Percentiles rank a stretch among this genome's conserved stretches.
These are phyloP conservation scores for Dryas octopetala DNA, from an alignment of 306 rosid genomes.

Conservation along the genomic window DNA sequence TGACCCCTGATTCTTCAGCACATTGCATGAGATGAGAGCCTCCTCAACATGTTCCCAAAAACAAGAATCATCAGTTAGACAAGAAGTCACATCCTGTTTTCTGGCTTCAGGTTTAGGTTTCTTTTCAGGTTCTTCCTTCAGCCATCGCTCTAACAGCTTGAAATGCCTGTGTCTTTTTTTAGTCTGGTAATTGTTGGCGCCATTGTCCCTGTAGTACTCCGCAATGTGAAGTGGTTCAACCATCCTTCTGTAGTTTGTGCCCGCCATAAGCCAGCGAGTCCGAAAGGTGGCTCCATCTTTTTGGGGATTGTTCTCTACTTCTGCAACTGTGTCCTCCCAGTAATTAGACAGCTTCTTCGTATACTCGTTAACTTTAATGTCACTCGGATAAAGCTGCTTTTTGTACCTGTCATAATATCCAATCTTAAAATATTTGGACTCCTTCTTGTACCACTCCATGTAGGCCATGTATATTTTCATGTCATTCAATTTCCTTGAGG, in stretches of 20 bases:
- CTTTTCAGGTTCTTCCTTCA: not conserved
- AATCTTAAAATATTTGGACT: not conserved
- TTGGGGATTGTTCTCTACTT: slow-evolving; percentile 48
- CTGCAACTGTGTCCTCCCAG: slow-evolving; percentile 51
- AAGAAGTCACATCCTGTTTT: slow-evolving; percentile 25
- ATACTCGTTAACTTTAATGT: slow-evolving; percentile 5
- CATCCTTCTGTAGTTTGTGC: slow-evolving; percentile 60
- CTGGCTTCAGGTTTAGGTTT: not conserved
- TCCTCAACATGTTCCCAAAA: slow-evolving; percentile 80
- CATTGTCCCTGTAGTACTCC: slow-evolving; percentile 29
- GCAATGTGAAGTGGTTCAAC: slow-evolving; percentile 65
- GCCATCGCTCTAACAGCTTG: slow-evolving; percentile 46
- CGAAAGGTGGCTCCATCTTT: slow-evolving; percentile 31
- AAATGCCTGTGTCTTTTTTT: slow-evolving; percentile 40
- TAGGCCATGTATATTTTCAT: slow-evolving; percentile 47
- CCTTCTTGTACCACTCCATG: slow-evolving; percentile 66
- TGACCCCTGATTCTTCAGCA: not conserved
- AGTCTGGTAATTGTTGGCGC: slow-evolving; percentile 10
- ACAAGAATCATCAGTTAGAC: slow-evolving; percentile 66
- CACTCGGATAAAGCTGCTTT: not conserved
- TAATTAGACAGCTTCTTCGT: slow-evolving; percentile 40
- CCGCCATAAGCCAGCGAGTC: slow-evolving; percentile 42
- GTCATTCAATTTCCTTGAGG: slow-evolving; percentile 28
- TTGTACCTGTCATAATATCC: slow-evolving; percentile 72
- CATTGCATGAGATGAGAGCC: slow-evolving; percentile 35